Evolutionary conservation across 805 yeast species (phyloP), one percentile per base, ranked within the genome.

Genomic region (Teunomyces pallodes): DNA sequence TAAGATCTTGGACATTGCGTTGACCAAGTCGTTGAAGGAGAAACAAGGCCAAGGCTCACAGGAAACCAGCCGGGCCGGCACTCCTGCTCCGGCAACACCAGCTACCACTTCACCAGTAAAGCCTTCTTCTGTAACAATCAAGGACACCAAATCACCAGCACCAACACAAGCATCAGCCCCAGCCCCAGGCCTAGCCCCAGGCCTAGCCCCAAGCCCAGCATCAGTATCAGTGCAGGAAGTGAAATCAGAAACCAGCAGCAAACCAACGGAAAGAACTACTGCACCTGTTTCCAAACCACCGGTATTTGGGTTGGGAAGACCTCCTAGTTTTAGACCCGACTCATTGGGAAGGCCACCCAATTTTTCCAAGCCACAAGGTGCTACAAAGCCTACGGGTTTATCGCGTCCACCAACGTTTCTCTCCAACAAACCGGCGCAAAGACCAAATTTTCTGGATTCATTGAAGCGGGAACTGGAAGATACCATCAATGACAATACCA

Each of bases 1-100:
- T 45, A 82, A 83, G 61, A 87, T 87, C 51, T 72, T 87, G 54
- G 89, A 87, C 5, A 87, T 87, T 36, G 94, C 94, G 1, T 80
- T 87, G 58, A 85, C 87, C 56, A 89, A 89, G 42, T 87, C 91
- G 0, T 85, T 91, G 45, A 70, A 67, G 49, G 76, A 73, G 54
- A 68, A 62, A 41, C 74, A 71, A 50, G 69, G 69, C 9, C 42
- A 28, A 10, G 29, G 50, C 1, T 49, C 65, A 3, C 51, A 50
- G 7, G 59, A 63, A 8, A n/a, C 53, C 55, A 51, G 53, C 46
- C 38, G 54, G 10, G 47, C 52, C 10, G 46, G 45, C 3, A 57
- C 61, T 8, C 59, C 61, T 3, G 46, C 39, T 1, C 31, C 49
- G 10, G 24, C 43, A 3, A 20, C 36, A 13, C 26, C 48, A 27